phyloP scores from a whole-genome alignment of 495 filamentous ascomycete species.

The Xylaria acuta region DNA sequence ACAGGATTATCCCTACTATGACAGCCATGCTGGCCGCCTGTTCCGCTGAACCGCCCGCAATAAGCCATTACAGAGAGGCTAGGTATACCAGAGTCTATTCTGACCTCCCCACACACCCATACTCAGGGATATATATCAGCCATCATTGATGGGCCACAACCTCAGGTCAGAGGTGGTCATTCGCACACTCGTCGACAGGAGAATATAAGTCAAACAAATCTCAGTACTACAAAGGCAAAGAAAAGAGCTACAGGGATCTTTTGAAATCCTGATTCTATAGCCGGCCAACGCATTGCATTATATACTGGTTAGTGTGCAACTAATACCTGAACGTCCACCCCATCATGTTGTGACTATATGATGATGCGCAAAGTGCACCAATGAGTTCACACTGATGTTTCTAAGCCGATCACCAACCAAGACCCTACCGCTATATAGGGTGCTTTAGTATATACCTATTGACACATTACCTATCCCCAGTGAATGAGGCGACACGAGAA shows the following conservation, averaged over 20 bases:
- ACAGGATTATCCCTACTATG: background rate
- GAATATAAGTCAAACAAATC: no score
- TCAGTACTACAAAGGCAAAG: background rate
- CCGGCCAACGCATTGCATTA: background rate
- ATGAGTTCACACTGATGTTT: conserved; percentile 23
- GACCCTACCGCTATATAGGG: conserved; percentile 2
- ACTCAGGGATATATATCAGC: background rate
- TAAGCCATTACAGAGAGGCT: background rate
- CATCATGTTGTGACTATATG: background rate
- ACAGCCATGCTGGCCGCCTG: background rate
- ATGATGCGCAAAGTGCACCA: background rate
- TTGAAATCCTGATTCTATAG: background rate
- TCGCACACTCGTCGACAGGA: no score
- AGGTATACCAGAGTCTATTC: background rate
- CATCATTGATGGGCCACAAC: background rate
- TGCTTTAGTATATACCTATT: no score
- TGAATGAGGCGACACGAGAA: no score
- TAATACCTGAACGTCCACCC: no score
- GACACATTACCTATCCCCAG: no score
- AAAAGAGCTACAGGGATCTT: background rate
- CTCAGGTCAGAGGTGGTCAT: no score
- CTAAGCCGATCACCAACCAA: no score
- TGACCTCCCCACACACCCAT: background rate
- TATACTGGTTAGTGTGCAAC: background rate
- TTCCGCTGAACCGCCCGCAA: background rate